Conservation (phyloP, 371 early-diverging fungal species). For the Mucor saturninus region DNA sequence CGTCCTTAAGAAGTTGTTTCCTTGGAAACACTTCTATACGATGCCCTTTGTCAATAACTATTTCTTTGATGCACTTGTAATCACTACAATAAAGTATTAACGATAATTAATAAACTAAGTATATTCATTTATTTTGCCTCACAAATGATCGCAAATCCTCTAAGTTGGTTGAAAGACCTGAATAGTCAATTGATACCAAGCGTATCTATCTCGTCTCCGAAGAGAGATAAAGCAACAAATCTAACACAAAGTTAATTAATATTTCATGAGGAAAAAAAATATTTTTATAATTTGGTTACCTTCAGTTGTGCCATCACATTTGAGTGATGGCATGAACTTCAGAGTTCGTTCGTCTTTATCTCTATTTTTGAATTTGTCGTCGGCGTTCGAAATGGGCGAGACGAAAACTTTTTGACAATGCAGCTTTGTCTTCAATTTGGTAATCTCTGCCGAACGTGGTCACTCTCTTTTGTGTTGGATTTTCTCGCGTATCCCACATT, state of each 20-base stretch:
- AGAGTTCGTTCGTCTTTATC: conserved; percentile 10
- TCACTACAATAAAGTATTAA: conserved; percentile 17
- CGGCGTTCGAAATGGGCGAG: conserved; percentile 16
- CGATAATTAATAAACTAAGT: conserved; percentile 14
- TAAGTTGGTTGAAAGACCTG: conserved; percentile 14
- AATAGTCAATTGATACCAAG: conserved; percentile 16
- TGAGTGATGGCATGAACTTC: conserved; percentile 15
- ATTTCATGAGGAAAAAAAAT: conserved; percentile 10
- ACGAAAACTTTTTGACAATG: conserved; percentile 15
- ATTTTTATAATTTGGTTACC: conserved; percentile 21
- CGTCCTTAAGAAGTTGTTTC: conserved; percentile 16
- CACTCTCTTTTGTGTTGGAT: too few species aligned
- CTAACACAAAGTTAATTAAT: conserved; percentile 16
- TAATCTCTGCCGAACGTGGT: not conserved
- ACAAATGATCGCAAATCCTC: conserved; percentile 19
- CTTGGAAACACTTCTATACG: conserved; percentile 15
- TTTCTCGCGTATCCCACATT: too few species aligned
- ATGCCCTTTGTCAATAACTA: conserved; percentile 15
- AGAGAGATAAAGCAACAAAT: conserved; percentile 10
- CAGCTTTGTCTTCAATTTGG: conserved; percentile 14
- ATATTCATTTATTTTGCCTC: conserved; percentile 19
- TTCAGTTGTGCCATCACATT: conserved; percentile 24
- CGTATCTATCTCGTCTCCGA: conserved; percentile 10
- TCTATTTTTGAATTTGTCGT: conserved; percentile 15
- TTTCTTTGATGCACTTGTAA: conserved; percentile 15